Conservation (phyloP, 768 basidiomycete genomes). For the Kockovaella imperatae region DNA sequence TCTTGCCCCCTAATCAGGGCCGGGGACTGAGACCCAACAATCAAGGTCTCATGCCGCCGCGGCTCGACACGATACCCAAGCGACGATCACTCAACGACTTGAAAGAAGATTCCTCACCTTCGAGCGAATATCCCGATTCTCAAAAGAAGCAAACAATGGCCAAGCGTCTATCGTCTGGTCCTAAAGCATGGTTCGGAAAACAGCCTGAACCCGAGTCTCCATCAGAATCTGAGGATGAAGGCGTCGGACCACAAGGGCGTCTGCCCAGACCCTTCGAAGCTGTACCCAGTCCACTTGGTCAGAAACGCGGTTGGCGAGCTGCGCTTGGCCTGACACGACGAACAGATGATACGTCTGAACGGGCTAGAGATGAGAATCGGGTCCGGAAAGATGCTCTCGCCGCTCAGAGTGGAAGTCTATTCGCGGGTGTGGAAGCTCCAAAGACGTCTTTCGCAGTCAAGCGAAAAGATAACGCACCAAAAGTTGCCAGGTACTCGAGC, state of each 20-base stretch:
- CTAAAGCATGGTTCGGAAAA: slow-evolving; percentile 2
- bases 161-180: slow-evolving; percentile 1
- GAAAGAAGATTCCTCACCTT: slow-evolving; percentile 19
- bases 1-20: slow-evolving; percentile 7
- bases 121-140: slow-evolving; percentile 17
- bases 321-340: slow-evolving; percentile 9
- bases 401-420: slow-evolving; percentile 27
- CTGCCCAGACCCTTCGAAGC: slow-evolving; percentile 20
- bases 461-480: slow-evolving; percentile 4
- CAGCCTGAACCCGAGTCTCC: not conserved
- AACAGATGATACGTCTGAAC: slow-evolving; percentile 17
- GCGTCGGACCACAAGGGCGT: slow-evolving; percentile 4
- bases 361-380: slow-evolving; percentile 32
- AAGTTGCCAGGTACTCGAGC: not conserved
- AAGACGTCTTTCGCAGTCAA: slow-evolving; percentile 13
- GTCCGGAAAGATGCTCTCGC: slow-evolving; percentile 35
- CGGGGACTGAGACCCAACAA: slow-evolving; percentile 12
- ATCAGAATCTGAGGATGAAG: slow-evolving; percentile 31
- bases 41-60: slow-evolving; percentile 24
- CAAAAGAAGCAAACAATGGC: slow-evolving; percentile 7
- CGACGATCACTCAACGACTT: slow-evolving; percentile 29
- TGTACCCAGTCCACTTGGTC: slow-evolving; percentile 4
- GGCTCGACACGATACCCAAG: slow-evolving; percentile 25
- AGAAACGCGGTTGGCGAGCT: slow-evolving; percentile 4
- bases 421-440: slow-evolving; percentile 33